Evolutionary conservation across 2,329 filamentous ascomycete genomes (phyloP).

Genomic region (Graphiopsis chlorocephala): DNA sequence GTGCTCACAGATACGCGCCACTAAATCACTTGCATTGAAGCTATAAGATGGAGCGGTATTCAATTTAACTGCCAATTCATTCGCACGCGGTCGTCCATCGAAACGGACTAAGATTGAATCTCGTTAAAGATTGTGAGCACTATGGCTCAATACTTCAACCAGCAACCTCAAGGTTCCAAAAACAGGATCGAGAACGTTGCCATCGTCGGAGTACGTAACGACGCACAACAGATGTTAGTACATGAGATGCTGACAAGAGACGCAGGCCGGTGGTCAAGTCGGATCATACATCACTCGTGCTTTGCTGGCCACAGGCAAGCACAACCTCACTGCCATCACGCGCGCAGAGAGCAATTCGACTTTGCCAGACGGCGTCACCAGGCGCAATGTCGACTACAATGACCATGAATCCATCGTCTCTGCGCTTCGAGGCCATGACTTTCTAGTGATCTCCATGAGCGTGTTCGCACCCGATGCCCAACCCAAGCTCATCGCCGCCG

Average conservation of each 20-base stretch:
- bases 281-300: constrained; percentile 34
- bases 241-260: neutral
- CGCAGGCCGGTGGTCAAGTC: constrained; percentile 25
- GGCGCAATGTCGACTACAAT: constrained; percentile 29
- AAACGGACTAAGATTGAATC: neutral
- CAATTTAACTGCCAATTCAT: neutral
- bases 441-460: constrained; percentile 35
- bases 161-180: constrained; percentile 4
- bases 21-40: neutral
- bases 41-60: neutral
- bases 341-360: constrained; percentile 42
- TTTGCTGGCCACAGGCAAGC: constrained; percentile 32
- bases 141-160: constrained; percentile 5
- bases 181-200: constrained; percentile 16
- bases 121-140: neutral
- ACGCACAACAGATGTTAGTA: neutral
- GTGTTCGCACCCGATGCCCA: constrained; percentile 21
- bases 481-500: constrained; percentile 31
- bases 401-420: constrained; percentile 25
- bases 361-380: constrained; percentile 22
- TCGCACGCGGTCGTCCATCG: neutral
- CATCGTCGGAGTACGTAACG: constrained; percentile 8
- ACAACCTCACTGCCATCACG: constrained; percentile 40
- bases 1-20: neutral
- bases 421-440: constrained; percentile 33